Evolutionary conservation across 495 filamentous ascomycete species (phyloP).

Genomic region (Xylaria sp.): DNA sequence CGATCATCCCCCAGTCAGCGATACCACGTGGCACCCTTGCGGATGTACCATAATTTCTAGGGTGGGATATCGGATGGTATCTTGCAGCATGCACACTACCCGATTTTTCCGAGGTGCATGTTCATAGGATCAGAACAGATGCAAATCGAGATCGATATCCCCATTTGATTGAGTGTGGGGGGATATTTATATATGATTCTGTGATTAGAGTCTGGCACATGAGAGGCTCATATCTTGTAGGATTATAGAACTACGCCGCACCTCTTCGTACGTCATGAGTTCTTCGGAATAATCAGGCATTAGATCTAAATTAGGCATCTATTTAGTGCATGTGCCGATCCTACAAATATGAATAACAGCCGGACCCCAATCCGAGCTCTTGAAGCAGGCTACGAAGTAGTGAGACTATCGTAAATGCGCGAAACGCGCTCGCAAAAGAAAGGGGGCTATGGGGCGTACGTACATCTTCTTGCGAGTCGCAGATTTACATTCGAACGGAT

Average conservation of each 20-base stretch:
- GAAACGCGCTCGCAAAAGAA: too few species aligned
- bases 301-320: neutral
- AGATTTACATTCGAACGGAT: too few species aligned
- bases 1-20: too few species aligned
- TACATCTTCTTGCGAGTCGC: neutral
- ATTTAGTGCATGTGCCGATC: neutral
- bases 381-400: neutral
- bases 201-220: neutral
- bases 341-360: neutral
- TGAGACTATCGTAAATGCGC: neutral
- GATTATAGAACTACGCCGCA: neutral
- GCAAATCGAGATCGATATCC: neutral
- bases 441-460: too few species aligned
- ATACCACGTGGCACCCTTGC: constrained; percentile 5
- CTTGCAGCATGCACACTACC: neutral
- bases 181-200: neutral
- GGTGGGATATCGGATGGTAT: neutral
- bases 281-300: too few species aligned
- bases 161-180: neutral
- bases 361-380: neutral
- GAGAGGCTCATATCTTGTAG: neutral
- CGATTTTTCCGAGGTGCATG: neutral
- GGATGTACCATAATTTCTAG: neutral
- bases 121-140: neutral
- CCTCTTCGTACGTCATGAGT: neutral